Percentiles rank a stretch among this genome's conserved stretches.
Conservation (phyloP, 1,284 basidiomycete species). For the Cutaneotrichosporon dermatis region DNA sequence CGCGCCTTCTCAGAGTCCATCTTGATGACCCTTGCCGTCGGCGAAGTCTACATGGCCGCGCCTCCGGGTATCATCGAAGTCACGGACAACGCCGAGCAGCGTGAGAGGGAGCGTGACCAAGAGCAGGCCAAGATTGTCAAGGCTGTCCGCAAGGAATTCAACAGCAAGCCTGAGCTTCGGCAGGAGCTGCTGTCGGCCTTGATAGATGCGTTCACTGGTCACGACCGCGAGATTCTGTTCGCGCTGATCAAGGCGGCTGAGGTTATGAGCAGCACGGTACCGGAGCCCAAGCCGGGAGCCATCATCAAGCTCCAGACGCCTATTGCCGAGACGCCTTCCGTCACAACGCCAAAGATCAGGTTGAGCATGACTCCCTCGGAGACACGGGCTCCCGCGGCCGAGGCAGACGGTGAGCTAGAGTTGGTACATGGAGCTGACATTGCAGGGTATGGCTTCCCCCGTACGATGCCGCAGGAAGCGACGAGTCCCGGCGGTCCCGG, state of each 20-base stretch:
- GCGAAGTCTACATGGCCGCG: conserved; percentile 62
- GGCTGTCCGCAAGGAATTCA: conserved; percentile 78
- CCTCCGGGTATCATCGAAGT: conserved; percentile 35
- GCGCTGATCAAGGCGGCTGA: conserved; percentile 89
- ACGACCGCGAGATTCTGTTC: conserved; percentile 84
- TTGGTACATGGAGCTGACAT: neutral
- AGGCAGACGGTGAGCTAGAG: neutral
- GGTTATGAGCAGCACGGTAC: conserved; percentile 72
- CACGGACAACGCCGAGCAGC: conserved; percentile 21
- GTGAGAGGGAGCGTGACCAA: conserved; percentile 24
- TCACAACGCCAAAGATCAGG: conserved; percentile 40
- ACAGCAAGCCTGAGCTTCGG: conserved; percentile 67
- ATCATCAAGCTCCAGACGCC: conserved; percentile 79
- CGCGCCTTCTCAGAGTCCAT: conserved; percentile 80
- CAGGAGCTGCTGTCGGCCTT: conserved; percentile 48
- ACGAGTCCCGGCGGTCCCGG: neutral
- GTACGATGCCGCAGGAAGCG: neutral
- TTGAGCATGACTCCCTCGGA: conserved; percentile 25
- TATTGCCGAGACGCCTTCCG: conserved; percentile 57
- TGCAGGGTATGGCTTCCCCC: conserved; percentile 30
- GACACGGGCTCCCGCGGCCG: neutral
- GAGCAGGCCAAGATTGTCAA: conserved; percentile 59
- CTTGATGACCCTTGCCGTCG: conserved; percentile 79
- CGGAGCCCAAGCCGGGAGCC: conserved; percentile 80
- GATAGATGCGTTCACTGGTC: conserved; percentile 48